phyloP scores from a whole-genome alignment of 1,284 basidiomycete species.

The Singerocomus rubriflavus region DNA sequence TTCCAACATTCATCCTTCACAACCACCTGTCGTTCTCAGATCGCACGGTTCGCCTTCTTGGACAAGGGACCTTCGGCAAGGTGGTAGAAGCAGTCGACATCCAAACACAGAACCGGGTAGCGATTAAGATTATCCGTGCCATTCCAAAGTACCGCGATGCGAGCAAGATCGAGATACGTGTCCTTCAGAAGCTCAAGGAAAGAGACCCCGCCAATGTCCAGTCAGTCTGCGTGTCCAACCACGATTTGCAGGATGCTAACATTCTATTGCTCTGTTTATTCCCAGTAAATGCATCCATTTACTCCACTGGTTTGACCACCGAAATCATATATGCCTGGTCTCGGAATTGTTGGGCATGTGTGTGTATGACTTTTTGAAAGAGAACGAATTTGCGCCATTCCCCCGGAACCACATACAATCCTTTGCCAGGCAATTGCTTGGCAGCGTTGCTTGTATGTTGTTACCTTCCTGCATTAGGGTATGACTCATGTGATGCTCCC shows the following conservation, averaged over 20 bases:
- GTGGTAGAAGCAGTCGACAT: conserved; percentile 94
- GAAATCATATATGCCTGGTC: conserved; percentile 97
- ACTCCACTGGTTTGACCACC: conserved; percentile 92
- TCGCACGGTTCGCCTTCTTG: conserved; percentile 86
- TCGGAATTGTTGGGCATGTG: conserved; percentile 97
- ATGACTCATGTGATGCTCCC: conserved; percentile 12
- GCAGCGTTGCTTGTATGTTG: conserved; percentile 89
- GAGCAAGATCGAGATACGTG: conserved; percentile 97
- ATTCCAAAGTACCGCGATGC: conserved; percentile 98
- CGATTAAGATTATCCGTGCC: conserved; percentile 98
- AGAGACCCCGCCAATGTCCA: conserved; percentile 87
- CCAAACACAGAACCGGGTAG: conserved; percentile 76
- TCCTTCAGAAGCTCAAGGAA: conserved; percentile 89
- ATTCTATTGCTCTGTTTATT: conserved; percentile 1
- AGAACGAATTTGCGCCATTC: conserved; percentile 96
- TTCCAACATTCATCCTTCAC: neutral
- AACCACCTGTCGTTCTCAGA: conserved; percentile 48
- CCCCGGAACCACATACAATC: conserved; percentile 94
- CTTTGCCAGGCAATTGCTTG: conserved; percentile 90
- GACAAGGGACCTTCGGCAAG: conserved; percentile 99
- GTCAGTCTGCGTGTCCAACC: conserved; percentile 50
- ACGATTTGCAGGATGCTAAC: conserved; percentile 11
- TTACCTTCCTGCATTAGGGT: conserved; percentile 2
- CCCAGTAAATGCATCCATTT: conserved; percentile 97
- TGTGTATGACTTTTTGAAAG: conserved; percentile 98